Conservation (phyloP, 352 stramenopile genomes). For the Blastocystis sp. region DNA sequence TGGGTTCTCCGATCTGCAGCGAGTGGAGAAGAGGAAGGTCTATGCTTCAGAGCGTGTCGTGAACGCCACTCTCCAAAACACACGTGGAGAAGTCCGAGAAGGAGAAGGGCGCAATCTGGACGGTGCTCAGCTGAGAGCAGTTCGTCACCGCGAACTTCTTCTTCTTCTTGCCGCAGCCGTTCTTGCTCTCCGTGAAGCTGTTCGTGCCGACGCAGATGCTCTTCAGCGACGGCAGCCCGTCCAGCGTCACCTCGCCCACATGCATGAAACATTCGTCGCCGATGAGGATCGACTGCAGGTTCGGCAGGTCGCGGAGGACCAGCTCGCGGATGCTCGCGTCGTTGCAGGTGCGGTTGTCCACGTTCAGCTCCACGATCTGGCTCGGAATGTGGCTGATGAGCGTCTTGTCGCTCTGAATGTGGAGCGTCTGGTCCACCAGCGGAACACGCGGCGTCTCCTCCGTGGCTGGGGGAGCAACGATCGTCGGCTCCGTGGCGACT, state of each 20-base stretch:
- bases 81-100: not conserved
- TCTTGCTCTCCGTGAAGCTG: constrained; percentile 2
- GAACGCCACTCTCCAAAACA: not conserved
- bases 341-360: not conserved
- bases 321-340: not conserved
- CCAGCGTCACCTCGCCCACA: not conserved
- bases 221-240: not conserved
- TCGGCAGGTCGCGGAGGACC: not conserved
- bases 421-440: not conserved
- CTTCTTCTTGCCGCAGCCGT: not conserved
- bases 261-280: not conserved
- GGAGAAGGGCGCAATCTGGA: not conserved
- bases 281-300: not conserved
- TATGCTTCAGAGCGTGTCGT: not conserved
- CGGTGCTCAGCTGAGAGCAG: not conserved
- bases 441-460: not conserved
- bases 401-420: not conserved
- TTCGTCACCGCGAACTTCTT: not conserved
- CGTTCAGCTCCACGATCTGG: not conserved
- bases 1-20: not conserved
- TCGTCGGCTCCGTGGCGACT: no score
- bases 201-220: not conserved
- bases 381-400: not conserved
- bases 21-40: not conserved
- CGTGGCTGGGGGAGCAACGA: not conserved